A percentile compares a stretch with the other conserved stretches of the same genome.
Evolutionary conservation across 2,329 filamentous ascomycete genomes (phyloP).

Genomic region (Lecanicillium sp.): DNA sequence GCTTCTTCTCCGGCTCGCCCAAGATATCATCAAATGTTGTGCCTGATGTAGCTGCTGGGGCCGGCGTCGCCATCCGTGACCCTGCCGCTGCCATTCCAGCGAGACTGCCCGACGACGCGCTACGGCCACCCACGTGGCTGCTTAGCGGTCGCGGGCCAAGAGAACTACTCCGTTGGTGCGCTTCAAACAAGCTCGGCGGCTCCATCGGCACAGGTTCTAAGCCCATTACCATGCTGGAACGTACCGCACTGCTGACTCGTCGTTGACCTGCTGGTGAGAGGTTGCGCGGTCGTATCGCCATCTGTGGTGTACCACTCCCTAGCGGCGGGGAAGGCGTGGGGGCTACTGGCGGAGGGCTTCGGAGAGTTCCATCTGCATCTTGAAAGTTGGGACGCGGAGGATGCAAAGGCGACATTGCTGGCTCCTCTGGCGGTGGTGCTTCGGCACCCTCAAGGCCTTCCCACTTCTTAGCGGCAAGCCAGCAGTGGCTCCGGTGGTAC

Average conservation of each 20-base stretch:
- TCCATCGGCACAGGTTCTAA: conserved; percentile 33
- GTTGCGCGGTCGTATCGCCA: conserved; percentile 28
- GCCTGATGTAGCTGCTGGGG: conserved; percentile 19
- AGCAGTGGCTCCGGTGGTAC: conserved; percentile 50
- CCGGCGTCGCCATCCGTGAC: conserved; percentile 12
- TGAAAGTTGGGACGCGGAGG: conserved; percentile 29
- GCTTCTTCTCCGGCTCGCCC: conserved; percentile 20
- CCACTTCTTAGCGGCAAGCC: conserved; percentile 45
- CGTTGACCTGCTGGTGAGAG: conserved; percentile 26
- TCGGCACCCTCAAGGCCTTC: conserved; percentile 26
- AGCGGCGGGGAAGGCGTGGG: conserved; percentile 19
- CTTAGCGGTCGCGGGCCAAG: conserved; percentile 23
- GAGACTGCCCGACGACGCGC: conserved; percentile 27
- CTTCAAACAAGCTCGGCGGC: conserved; percentile 18
- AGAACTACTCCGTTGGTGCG: conserved; percentile 27
- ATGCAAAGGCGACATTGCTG: conserved; percentile 28
- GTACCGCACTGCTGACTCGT: conserved; percentile 24
- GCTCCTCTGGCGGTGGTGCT: conserved; percentile 19
- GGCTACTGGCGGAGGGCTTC: conserved; percentile 12
- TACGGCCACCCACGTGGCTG: conserved; percentile 23
- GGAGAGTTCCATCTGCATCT: conserved; percentile 18
- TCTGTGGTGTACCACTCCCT: conserved; percentile 20
- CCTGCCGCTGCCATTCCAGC: conserved; percentile 15
- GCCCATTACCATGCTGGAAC: conserved; percentile 35
- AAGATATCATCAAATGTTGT: conserved; percentile 43